A percentile compares a stretch with the other conserved stretches of the same genome.
Conservation (phyloP, 768 basidiomycete species). For the Serendipita sp. region DNA sequence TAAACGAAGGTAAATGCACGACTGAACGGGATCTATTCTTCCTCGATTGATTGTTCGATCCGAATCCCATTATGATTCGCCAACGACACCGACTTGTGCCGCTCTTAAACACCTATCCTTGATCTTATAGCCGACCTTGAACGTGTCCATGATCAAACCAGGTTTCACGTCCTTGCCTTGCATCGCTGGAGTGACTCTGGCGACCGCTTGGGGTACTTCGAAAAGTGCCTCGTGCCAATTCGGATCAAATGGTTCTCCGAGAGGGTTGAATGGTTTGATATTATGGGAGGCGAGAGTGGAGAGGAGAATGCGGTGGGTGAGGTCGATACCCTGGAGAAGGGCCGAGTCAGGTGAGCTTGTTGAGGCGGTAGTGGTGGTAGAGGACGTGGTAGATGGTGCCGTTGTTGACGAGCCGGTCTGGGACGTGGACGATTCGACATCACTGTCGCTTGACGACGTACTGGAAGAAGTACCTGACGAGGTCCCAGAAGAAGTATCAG, state of each 20-base stretch:
- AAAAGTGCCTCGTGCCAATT: constrained; percentile 91
- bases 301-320: constrained; percentile 79
- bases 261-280: constrained; percentile 81
- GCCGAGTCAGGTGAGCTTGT: constrained; percentile 39
- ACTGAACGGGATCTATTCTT: too few relatives aligned
- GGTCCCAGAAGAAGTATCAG: not conserved
- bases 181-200: constrained; percentile 20
- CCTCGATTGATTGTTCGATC: too few relatives aligned
- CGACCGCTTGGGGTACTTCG: constrained; percentile 44
- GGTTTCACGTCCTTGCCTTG: constrained; percentile 58
- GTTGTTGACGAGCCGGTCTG: constrained; percentile 17
- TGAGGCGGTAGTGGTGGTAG: constrained; percentile 29
- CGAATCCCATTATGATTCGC: too few relatives aligned
- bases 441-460: not conserved
- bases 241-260: constrained; percentile 86
- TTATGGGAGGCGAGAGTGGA: constrained; percentile 86
- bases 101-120: constrained; percentile 87
- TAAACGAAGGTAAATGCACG: too few relatives aligned
- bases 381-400: constrained; percentile 10
- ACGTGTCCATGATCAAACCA: constrained; percentile 79
- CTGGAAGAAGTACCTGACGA: not conserved
- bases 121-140: constrained; percentile 84
- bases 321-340: constrained; percentile 71
- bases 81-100: too few relatives aligned
- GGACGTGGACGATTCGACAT: constrained; percentile 19